A percentile compares a stretch with the other conserved stretches of the same genome.
Conservation (phyloP, 202 grass and related monocot genomes). For the Setaria italica region DNA sequence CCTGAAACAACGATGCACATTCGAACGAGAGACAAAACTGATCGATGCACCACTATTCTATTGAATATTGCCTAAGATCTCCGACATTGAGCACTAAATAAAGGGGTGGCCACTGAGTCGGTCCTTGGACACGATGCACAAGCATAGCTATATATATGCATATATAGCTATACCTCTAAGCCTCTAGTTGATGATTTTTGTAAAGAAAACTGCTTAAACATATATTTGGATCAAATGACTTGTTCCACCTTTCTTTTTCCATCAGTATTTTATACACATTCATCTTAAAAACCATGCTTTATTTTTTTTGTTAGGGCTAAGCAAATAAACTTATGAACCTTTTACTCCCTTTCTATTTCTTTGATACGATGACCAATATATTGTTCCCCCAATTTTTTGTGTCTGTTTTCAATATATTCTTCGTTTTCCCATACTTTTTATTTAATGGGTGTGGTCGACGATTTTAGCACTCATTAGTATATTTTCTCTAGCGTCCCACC, state of each 20-base stretch:
- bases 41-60: slow-evolving; percentile 23
- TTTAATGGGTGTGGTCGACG: not conserved
- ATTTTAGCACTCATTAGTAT: not conserved
- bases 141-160: too few species aligned
- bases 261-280: not conserved
- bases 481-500: not conserved
- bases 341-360: too few species aligned
- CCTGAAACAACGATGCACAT: not conserved
- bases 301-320: not conserved
- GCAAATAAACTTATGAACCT: not conserved
- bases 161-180: not conserved
- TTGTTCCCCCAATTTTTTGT: not conserved
- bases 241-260: not conserved
- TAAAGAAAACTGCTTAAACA: not conserved
- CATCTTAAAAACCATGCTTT: not conserved
- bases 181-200: not conserved
- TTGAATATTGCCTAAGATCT: not conserved
- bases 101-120: not conserved
- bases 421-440: not conserved
- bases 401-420: not conserved
- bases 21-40: slow-evolving; percentile 8
- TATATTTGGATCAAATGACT: not conserved
- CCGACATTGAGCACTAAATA: not conserved
- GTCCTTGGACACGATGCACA: not conserved
- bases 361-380: not conserved